Conservation (phyloP, 2,329 filamentous ascomycete genomes). For the Penicillium sp. region DNA sequence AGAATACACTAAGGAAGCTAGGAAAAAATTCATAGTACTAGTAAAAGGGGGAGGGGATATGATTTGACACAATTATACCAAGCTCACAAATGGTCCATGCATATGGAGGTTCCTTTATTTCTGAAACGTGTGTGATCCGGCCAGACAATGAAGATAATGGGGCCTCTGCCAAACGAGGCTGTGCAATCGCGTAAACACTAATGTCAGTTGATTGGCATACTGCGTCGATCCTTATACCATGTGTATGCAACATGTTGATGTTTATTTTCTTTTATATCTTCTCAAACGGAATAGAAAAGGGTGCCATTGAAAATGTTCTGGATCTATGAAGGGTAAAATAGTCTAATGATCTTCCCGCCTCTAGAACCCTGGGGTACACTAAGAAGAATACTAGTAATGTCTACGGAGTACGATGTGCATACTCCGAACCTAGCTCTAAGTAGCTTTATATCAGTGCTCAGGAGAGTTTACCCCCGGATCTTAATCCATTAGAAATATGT, state of each 20-base stretch:
- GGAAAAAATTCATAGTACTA: not conserved
- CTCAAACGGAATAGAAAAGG: not conserved
- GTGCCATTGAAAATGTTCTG: not conserved
- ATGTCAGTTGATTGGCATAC: constrained; percentile 4
- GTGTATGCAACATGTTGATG: not conserved
- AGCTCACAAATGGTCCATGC: constrained; percentile 2
- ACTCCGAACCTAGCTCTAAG: not conserved
- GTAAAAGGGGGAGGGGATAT: not conserved
- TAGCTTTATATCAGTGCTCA: not conserved
- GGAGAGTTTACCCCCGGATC: not conserved
- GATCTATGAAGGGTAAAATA: not conserved
- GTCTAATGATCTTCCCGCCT: not conserved
- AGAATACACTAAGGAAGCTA: not conserved
- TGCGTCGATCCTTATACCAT: constrained; percentile 8
- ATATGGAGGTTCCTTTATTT: not conserved
- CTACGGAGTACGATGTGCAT: not conserved
- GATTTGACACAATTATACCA: not conserved
- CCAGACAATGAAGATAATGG: not conserved
- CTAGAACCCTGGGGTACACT: not conserved
- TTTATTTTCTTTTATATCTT: not conserved
- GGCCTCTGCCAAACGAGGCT: constrained; percentile 9
- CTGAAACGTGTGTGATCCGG: constrained; percentile 6
- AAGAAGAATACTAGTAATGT: not conserved
- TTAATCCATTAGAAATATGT: not conserved
- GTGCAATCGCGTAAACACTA: constrained; percentile 13